Conservation (phyloP, 2,329 filamentous ascomycete genomes). For the Calonectria henricotiae region DNA sequence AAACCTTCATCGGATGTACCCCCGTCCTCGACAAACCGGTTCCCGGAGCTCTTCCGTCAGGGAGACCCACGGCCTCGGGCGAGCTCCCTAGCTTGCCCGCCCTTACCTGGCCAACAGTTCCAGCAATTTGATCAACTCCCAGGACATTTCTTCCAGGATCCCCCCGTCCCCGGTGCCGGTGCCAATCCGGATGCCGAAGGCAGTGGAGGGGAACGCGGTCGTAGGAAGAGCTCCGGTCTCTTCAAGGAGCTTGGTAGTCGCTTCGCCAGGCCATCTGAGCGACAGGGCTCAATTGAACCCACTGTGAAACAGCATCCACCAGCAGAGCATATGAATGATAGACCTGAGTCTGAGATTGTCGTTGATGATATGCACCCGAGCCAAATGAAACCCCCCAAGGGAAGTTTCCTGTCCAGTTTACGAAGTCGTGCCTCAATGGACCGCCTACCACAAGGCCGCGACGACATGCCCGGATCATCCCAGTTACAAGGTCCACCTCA, state of each 20-base stretch:
- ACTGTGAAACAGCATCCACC: constrained; percentile 41
- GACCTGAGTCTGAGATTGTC: constrained; percentile 62
- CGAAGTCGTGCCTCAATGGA: constrained; percentile 40
- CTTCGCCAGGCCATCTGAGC: constrained; percentile 58
- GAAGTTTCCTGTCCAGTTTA: constrained; percentile 59
- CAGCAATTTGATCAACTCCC: constrained; percentile 31
- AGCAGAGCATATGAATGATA: constrained; percentile 54
- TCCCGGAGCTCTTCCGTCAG: constrained; percentile 64
- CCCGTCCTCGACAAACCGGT: constrained; percentile 68
- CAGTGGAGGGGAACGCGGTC: constrained; percentile 56
- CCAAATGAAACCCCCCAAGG: constrained; percentile 57
- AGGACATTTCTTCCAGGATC: constrained; percentile 39
- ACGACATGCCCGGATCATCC: constrained; percentile 42
- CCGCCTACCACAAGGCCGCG: constrained; percentile 39
- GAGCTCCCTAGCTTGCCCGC: constrained; percentile 35
- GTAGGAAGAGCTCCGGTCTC: constrained; percentile 63
- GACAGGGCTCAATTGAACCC: constrained; percentile 50
- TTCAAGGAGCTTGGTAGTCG: constrained; percentile 69
- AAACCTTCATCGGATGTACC: constrained; percentile 60
- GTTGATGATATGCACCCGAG: constrained; percentile 58
- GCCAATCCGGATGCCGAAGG: constrained; percentile 29
- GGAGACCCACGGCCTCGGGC: constrained; percentile 45
- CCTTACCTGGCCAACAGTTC: constrained; percentile 39
- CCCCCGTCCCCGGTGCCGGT: constrained; percentile 57
- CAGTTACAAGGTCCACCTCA: constrained; percentile 40